Evolutionary conservation across 2,329 filamentous ascomycete species (phyloP), one percentile per base, ranked within the genome.

Genomic region (Penicillium sp.): DNA sequence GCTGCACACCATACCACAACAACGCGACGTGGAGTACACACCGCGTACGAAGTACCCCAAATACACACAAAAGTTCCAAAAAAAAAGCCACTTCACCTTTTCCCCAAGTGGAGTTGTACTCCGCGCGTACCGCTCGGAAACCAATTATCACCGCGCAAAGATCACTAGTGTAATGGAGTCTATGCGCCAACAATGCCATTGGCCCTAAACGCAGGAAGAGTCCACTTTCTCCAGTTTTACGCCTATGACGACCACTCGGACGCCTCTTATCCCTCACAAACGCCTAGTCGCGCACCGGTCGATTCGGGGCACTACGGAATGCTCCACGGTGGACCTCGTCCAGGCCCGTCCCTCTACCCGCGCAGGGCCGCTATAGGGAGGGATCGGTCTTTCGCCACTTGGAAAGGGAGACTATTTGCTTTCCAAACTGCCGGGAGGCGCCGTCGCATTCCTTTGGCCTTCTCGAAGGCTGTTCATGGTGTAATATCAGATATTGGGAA

Each of bases 301-400:
- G 22, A 36, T 31, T 61, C 62, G 61, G 61, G 62, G 62, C 52
- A 59, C 43, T 45, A 57, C 62, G 62, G 62, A 54, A 63, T 54
- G 44, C 53, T 61, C 61, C 61, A 63, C 59, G 39, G 61, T 62
- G 61, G 61, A 45, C 54, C 57, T 56, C 47, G 49, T 59, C 59
- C 48, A 64, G 61, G 50, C 61, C 56, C 56, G 54, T 61, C 56
- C 56, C 51, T 59, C 13, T 58, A 56, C 58, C 53, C 57, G 54
- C 54, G 21, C 22, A 53, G 50, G 40, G 32, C 36, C 50, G 50
- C 41, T 22, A 42, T 52, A 55, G 39, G 59, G 52, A 21, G 16
- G 27, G 54, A 58, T 57, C 49, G 45, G 29, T 47, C 42, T 39
- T 39, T 56, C 49, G 53, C 56, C 58, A 61, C 60, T 43, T 32